Conservation (phyloP, 331 rosid genomes). For the Prunus yedoensis region DNA sequence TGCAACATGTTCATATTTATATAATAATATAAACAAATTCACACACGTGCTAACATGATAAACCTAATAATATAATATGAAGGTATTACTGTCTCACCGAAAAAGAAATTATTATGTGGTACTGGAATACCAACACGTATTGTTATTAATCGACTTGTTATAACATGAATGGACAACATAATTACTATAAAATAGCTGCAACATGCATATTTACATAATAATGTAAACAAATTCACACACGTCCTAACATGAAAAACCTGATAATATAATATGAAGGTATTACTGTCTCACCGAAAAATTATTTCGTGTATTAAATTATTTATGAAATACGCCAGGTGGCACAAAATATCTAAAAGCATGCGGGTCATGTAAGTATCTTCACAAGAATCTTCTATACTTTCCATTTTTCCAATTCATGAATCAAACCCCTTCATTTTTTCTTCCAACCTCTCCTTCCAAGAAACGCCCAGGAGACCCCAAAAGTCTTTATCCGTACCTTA, state of each 20-base stretch:
- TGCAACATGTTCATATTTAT: neutral
- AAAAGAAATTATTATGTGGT: too few relatives aligned
- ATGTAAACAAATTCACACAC: neutral
- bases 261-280: too few relatives aligned
- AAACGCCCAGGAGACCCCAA: slow-evolving; percentile 19
- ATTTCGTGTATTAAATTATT: too few relatives aligned
- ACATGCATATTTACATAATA: neutral
- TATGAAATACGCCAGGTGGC: neutral
- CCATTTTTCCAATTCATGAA: slow-evolving; percentile 3
- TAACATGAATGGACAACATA: neutral
- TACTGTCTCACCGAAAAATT: too few relatives aligned
- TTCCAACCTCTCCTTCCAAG: slow-evolving; percentile 37
- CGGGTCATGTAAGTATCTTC: slow-evolving; percentile 37
- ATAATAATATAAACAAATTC: neutral
- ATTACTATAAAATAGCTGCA: too few relatives aligned
- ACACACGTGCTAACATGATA: neutral
- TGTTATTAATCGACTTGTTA: too few relatives aligned
- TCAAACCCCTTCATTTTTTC: neutral
- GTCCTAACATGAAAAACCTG: neutral
- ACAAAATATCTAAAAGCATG: slow-evolving; percentile 11
- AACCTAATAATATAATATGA: too few relatives aligned
- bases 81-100: too few relatives aligned
- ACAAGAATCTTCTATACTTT: slow-evolving; percentile 17
- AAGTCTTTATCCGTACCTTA: slow-evolving; percentile 14
- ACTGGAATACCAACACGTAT: too few relatives aligned